phyloP scores from a whole-genome alignment of 805 yeast genomes.

The Diddensiella transvaalensis region DNA sequence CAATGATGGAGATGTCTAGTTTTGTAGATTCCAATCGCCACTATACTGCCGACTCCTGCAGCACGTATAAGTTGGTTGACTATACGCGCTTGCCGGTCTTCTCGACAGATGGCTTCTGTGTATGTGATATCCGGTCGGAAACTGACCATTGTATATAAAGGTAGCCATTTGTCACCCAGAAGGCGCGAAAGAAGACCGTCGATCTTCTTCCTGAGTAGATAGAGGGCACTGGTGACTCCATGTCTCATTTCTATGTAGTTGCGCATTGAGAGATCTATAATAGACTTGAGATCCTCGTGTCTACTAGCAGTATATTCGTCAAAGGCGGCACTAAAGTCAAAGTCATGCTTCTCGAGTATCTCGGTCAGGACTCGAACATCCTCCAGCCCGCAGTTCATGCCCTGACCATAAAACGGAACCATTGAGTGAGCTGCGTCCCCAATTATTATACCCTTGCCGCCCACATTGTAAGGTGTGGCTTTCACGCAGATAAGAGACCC shows the following conservation, averaged over 20 bases:
- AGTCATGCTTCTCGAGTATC: constrained; percentile 37
- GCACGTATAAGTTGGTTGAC: constrained; percentile 30
- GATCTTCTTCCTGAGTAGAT: constrained; percentile 59
- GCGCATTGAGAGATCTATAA: constrained; percentile 70
- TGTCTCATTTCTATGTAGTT: constrained; percentile 88
- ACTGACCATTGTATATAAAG: constrained; percentile 88
- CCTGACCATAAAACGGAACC: constrained; percentile 99
- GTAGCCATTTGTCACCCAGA: constrained; percentile 68
- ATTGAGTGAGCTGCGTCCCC: constrained; percentile 96
- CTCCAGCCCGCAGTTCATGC: constrained; percentile 95
- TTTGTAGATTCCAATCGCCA: constrained; percentile 2
- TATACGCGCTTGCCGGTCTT: constrained; percentile 52
- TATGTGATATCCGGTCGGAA: constrained; percentile 81
- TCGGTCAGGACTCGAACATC: constrained; percentile 70
- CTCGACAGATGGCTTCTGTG: constrained; percentile 57
- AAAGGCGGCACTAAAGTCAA: constrained; percentile 49
- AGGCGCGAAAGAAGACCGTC: constrained; percentile 62
- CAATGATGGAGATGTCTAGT: background rate
- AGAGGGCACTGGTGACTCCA: constrained; percentile 60
- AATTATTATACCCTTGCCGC: constrained; percentile 60
- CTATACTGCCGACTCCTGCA: constrained; percentile 6
- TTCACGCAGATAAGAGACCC: constrained; percentile 75
- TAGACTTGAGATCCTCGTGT: constrained; percentile 66
- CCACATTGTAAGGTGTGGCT: constrained; percentile 64
- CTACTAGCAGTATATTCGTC: constrained; percentile 51